phyloP scores from a whole-genome alignment of 2,329 filamentous ascomycete species.

The Ciborinia camelliae region DNA sequence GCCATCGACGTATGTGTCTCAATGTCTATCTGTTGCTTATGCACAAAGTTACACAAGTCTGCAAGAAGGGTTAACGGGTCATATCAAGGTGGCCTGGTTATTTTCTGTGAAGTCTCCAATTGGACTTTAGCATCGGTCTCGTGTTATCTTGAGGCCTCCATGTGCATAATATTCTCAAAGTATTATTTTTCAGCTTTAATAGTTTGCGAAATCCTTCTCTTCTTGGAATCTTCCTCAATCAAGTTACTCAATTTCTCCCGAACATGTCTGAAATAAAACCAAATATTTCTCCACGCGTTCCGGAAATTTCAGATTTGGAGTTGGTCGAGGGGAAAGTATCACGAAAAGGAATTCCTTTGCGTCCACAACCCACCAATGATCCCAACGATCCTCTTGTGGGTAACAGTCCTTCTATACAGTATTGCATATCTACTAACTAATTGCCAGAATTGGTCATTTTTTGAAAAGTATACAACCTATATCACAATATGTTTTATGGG shows the following conservation, averaged over 20 bases:
- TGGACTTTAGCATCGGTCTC: neutral
- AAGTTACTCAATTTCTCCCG: no score
- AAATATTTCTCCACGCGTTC: neutral
- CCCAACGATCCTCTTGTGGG: constrained; percentile 23
- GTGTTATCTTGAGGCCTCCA: no score
- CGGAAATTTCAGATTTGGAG: neutral
- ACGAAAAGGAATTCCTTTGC: neutral
- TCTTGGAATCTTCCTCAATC: neutral
- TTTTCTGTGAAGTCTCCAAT: neutral
- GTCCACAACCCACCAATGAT: constrained; percentile 22
- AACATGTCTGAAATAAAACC: no score
- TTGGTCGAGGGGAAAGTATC: neutral
- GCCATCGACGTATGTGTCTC: neutral
- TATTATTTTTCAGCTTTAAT: no score
- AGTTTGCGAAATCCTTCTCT: no score
- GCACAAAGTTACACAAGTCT: neutral
- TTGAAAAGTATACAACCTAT: constrained; percentile 35
- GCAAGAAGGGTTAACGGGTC: no score
- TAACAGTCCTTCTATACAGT: neutral
- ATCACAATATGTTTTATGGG: constrained; percentile 41
- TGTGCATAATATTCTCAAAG: no score
- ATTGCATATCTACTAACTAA: neutral
- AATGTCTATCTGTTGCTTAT: neutral
- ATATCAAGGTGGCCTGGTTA: no score
- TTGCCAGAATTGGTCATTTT: constrained; percentile 20